A percentile compares a stretch with the other conserved stretches of the same genome.
Evolutionary conservation across 805 yeast genomes (phyloP).

Genomic region (Wickerhamiella bombiphila): DNA sequence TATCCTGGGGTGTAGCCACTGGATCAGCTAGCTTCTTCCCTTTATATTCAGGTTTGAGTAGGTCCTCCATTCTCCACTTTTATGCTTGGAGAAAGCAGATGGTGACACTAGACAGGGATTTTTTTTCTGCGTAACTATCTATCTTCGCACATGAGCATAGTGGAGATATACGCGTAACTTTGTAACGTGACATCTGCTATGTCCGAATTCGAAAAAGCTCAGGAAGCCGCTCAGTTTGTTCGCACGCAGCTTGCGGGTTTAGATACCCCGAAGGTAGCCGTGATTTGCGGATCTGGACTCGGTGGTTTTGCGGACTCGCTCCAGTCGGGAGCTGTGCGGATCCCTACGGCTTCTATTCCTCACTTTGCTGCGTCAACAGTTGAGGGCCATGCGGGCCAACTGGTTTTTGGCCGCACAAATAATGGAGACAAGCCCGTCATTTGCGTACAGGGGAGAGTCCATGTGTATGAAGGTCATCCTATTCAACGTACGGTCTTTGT

Average conservation of each 20-base stretch:
- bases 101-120: too few relatives aligned
- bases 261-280: slow-evolving; percentile 46
- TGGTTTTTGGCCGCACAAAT: slow-evolving; percentile 55
- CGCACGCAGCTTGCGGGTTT: slow-evolving; percentile 4
- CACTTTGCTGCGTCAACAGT: slow-evolving; percentile 74
- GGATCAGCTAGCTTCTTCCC: slow-evolving; percentile 82
- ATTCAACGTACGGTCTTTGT: slow-evolving; percentile 76
- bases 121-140: too few relatives aligned
- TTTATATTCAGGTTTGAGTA: slow-evolving; percentile 64
- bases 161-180: too few relatives aligned
- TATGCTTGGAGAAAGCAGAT: too few relatives aligned
- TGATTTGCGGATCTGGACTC: slow-evolving; percentile 90
- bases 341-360: slow-evolving; percentile 59
- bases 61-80: slow-evolving; percentile 28
- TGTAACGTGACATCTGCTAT: too few relatives aligned
- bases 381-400: slow-evolving; percentile 75
- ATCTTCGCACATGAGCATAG: too few relatives aligned
- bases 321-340: slow-evolving; percentile 29
- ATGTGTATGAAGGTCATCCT: slow-evolving; percentile 84
- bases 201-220: slow-evolving; percentile 11
- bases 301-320: slow-evolving; percentile 64
- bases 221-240: slow-evolving; percentile 13
- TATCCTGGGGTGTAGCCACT: slow-evolving; percentile 82
- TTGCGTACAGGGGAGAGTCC: slow-evolving; percentile 89
- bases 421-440: slow-evolving; percentile 49